phyloP scores from a whole-genome alignment of 108 stramenopile species.

The Pseudonitzschia delicatissima region DNA sequence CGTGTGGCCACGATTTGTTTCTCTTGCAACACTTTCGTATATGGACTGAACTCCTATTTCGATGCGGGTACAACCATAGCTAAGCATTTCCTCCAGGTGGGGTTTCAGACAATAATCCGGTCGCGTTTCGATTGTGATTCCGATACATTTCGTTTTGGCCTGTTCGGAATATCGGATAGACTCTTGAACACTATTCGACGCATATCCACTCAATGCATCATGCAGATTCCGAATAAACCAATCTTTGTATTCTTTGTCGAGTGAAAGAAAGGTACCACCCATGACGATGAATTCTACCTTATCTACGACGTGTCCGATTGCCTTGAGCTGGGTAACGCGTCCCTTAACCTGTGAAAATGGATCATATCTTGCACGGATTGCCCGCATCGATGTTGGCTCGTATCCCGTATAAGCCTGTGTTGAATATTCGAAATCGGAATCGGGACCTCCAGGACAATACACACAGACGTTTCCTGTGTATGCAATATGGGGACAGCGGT shows the following conservation, averaged over 20 bases:
- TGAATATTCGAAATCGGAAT: conserved; percentile 94
- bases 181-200: conserved; percentile 78
- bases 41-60: conserved; percentile 97
- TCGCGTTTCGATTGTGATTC: conserved; percentile 96
- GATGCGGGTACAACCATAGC: conserved; percentile 97
- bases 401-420: conserved; percentile 97
- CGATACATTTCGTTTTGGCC: conserved; percentile 84
- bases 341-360: conserved; percentile 90
- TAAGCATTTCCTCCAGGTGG: conserved; percentile 91
- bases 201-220: conserved; percentile 90
- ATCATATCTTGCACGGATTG: conserved; percentile 93
- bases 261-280: conserved; percentile 93
- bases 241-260: conserved; percentile 90
- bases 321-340: conserved; percentile 78
- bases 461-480: conserved; percentile 95
- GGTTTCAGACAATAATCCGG: conserved; percentile 96
- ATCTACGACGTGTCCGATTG: conserved; percentile 91
- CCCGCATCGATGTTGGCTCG: conserved; percentile 94
- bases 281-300: conserved; percentile 97
- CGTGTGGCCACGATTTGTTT: conserved; percentile 96
- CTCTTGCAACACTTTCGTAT: conserved; percentile 89
- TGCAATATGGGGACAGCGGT: conserved; percentile 95
- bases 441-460: conserved; percentile 96
- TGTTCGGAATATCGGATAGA: conserved; percentile 89
- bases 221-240: conserved; percentile 92